Percentiles rank a stretch among this genome's conserved stretches.
These are phyloP conservation scores for Collybia sp. DNA, from an alignment of 768 basidiomycete species.

Conservation along the genomic window DNA sequence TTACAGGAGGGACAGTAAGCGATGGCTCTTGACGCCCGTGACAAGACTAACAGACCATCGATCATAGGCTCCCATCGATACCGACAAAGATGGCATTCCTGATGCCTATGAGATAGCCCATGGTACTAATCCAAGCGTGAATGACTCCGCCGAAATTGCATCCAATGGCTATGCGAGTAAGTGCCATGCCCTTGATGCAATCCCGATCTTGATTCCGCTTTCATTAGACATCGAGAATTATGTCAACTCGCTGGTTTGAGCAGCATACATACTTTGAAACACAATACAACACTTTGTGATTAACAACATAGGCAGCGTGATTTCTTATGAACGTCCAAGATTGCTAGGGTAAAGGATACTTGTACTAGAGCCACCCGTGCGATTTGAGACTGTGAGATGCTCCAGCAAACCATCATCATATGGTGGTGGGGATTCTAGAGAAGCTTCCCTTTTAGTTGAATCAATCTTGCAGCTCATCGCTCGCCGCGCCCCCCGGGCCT, in stretches of 20 bases:
- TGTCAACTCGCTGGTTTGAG: slow-evolving; percentile 25
- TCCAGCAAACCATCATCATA: no score
- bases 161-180: slow-evolving; percentile 30
- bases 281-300: neutral
- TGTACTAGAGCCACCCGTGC: neutral
- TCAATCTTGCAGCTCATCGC: slow-evolving; percentile 19
- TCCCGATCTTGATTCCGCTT: neutral
- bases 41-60: neutral
- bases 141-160: slow-evolving; percentile 24
- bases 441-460: slow-evolving; percentile 3
- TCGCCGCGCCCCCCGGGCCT: slow-evolving; percentile 17
- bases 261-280: neutral
- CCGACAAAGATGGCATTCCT: slow-evolving; percentile 28
- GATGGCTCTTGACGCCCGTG: neutral
- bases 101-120: slow-evolving; percentile 27
- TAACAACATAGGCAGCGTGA: no score
- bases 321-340: no score
- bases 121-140: slow-evolving; percentile 23
- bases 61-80: slow-evolving; percentile 19
- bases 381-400: neutral
- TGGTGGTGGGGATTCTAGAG: slow-evolving; percentile 4
- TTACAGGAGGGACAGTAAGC: slow-evolving; percentile 24
- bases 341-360: neutral
- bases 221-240: slow-evolving; percentile 30
- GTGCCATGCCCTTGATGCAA: slow-evolving; percentile 4